Percentiles rank a stretch among this genome's conserved stretches.
These are phyloP conservation scores for Yamadazyma buinensis DNA, from an alignment of 1,139 yeast genomes.

Conservation along the genomic window DNA sequence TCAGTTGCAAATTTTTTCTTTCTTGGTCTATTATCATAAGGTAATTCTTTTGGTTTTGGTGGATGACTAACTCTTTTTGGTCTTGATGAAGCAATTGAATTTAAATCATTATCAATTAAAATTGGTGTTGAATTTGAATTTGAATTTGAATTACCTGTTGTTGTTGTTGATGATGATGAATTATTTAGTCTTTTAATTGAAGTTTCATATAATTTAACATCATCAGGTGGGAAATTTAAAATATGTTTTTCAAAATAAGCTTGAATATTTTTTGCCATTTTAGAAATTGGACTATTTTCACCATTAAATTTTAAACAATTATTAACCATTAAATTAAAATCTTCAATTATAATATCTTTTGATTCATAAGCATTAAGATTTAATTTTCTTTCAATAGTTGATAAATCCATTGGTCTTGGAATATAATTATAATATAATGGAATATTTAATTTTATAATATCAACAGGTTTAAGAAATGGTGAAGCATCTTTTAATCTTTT, in stretches of 20 bases:
- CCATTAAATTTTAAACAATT: slow-evolving; percentile 90
- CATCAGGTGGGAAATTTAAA: slow-evolving; percentile 85
- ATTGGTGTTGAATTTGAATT: background rate
- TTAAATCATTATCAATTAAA: slow-evolving; percentile 34
- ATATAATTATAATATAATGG: slow-evolving; percentile 87
- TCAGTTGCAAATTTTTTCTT: slow-evolving; percentile 91
- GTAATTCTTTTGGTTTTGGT: slow-evolving; percentile 90
- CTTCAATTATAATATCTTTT: slow-evolving; percentile 66
- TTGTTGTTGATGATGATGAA: slow-evolving; percentile 14
- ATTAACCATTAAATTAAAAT: slow-evolving; percentile 78
- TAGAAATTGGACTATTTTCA: slow-evolving; percentile 72
- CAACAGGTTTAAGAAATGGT: slow-evolving; percentile 90
- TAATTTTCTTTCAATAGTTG: slow-evolving; percentile 84
- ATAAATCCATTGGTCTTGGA: slow-evolving; percentile 87
- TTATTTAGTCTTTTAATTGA: slow-evolving; percentile 38
- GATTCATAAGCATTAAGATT: slow-evolving; percentile 65
- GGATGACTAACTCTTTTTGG: slow-evolving; percentile 97
- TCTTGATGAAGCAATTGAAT: slow-evolving; percentile 51
- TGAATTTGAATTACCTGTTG: background rate
- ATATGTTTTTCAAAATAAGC: slow-evolving; percentile 92
- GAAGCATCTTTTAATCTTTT: slow-evolving; percentile 89
- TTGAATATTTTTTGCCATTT: slow-evolving; percentile 87
- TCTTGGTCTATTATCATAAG: slow-evolving; percentile 85
- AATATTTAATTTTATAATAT: slow-evolving; percentile 78
- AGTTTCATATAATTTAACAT: slow-evolving; percentile 39